Base-by-base conservation (phyloP, 108 stramenopile genomes). In the Seminavis robusta region DNA sequence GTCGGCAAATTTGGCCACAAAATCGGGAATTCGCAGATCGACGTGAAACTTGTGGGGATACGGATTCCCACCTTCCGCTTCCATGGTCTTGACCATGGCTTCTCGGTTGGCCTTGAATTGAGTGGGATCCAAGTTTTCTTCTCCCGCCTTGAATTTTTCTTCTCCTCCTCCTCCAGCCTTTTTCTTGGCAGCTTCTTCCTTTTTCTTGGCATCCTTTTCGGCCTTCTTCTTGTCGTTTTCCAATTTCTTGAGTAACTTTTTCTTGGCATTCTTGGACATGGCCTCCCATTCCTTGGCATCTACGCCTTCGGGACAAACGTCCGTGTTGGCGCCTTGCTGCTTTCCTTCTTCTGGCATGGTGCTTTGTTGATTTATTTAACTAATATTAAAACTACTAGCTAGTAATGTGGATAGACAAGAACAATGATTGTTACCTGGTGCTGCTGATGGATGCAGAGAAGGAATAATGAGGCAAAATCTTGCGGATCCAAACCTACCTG, bases 11-110 rank as follows among this genome's bases (percentile, higher is more conserved):
- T 83, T 80, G 26, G 65, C 66, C 26, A 73, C 75, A 56, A 87
- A 98, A 51, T 96, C 97, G 11, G 97, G 94, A 48, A 98, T 59
- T 41, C 93, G 80, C 48, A 74, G 81, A 48, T 86, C 80, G 0
- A 94, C 92, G 43, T 84, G 74, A 65, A 98, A 99, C 84, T 99
- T 99, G 93, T 99, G 97, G 1, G 99, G 99, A 65, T 97, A 99
- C n/a, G 96, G 88, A 65, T 87, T 94, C 40, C 47, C 55, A 7
- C 96, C 99, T 8, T 82, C 67, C 64, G 67, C 72, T 60, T 97
- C 82, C 61, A 97, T 68, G 47, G 77, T 74, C 20, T 76, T 78
- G 24, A 98, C 68, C 8, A 84, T 75, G 29, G 59, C 53, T 59
- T 84, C 69, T 51, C 98, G 92, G 63, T 97, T 96, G 33, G 88